Percentiles rank a stretch among this genome's conserved stretches.
phyloP scores from a whole-genome alignment of 2,329 filamentous ascomycete species.

The Calonectria ilicicola region DNA sequence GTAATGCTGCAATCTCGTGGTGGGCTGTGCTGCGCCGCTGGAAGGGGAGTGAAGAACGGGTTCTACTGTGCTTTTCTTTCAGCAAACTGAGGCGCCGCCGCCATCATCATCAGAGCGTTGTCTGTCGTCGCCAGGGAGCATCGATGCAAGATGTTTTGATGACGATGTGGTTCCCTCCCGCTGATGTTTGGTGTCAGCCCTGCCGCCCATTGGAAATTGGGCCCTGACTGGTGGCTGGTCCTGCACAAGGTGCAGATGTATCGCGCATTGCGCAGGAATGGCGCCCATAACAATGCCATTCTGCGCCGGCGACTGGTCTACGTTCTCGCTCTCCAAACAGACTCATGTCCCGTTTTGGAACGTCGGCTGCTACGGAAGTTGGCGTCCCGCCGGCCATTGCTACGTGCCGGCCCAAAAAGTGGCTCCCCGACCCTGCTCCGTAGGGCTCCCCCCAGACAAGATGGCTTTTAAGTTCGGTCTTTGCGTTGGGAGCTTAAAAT shows the following conservation, averaged over 20 bases:
- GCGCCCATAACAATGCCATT: not conserved
- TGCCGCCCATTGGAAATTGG: not conserved
- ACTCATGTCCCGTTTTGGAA: not conserved
- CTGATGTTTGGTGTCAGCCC: not conserved
- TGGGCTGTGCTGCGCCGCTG: slow-evolving; percentile 7
- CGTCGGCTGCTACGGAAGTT: not conserved
- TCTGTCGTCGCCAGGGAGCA: not conserved
- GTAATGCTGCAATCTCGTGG: slow-evolving; percentile 8
- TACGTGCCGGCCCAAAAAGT: not conserved
- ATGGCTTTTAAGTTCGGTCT: not conserved
- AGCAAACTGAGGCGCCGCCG: not conserved
- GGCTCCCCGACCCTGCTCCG: not conserved
- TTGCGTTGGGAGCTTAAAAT: slow-evolving; percentile 18
- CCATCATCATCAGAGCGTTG: too few species aligned
- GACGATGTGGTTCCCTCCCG: not conserved
- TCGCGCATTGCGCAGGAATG: not conserved
- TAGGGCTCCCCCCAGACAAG: not conserved
- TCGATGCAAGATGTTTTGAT: not conserved
- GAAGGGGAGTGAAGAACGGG: not conserved
- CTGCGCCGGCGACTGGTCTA: not conserved
- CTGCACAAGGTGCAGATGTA: not conserved
- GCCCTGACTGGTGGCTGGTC: not conserved
- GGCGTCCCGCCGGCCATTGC: not conserved
- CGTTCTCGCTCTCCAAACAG: not conserved
- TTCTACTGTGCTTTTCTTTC: not conserved